These are phyloP conservation scores for Penicillium occitanis DNA, from an alignment of 2,329 filamentous ascomycete species.

Conservation along the genomic window DNA sequence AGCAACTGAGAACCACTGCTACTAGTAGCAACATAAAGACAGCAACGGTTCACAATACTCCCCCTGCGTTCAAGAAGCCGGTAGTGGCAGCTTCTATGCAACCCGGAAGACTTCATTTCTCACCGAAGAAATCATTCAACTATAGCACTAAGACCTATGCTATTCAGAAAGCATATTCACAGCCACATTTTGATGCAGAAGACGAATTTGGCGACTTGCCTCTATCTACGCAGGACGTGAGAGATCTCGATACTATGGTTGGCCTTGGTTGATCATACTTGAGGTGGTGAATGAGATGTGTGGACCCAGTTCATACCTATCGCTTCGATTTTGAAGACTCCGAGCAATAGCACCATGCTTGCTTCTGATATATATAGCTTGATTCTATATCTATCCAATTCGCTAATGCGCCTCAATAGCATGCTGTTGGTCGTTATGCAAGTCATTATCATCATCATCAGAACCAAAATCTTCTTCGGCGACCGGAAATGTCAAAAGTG, in stretches of 20 bases:
- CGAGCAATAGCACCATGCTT: neutral
- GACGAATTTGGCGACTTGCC: constrained; percentile 20
- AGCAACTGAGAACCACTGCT: neutral
- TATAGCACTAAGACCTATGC: neutral
- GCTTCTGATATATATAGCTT: neutral
- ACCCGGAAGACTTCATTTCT: neutral
- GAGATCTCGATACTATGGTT: constrained; percentile 18
- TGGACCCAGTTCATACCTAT: neutral
- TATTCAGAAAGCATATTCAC: neutral
- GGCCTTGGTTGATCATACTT: constrained; percentile 2
- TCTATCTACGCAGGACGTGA: constrained; percentile 18
- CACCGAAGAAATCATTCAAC: neutral
- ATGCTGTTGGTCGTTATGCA: constrained; percentile 14
- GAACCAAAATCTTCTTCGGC: constrained; percentile 74
- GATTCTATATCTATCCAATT: constrained; percentile 6
- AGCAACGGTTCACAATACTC: neutral
- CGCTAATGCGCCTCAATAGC: constrained; percentile 18
- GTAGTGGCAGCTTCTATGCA: neutral
- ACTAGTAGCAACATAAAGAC: neutral
- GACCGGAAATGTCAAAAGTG: constrained; percentile 86
- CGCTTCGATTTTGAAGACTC: no score
- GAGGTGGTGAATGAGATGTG: neutral
- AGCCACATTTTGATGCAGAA: constrained; percentile 7
- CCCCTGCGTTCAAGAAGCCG: neutral
- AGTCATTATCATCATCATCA: constrained; percentile 33